A percentile compares a stretch with the other conserved stretches of the same genome.
Conservation (phyloP, 2,329 filamentous ascomycete genomes). For the Neodidymelliopsis sp. region DNA sequence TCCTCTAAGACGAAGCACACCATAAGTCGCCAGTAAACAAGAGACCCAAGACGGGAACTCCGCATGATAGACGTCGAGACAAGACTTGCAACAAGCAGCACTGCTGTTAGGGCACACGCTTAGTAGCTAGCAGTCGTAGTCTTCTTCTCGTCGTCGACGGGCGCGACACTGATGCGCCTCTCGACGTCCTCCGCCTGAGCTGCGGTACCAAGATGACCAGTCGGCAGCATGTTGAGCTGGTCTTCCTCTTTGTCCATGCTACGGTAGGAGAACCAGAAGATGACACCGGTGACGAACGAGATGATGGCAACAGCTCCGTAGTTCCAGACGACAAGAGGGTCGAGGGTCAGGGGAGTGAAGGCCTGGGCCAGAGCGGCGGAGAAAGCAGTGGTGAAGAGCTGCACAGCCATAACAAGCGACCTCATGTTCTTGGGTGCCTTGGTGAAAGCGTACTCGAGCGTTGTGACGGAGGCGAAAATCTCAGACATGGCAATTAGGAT, state of each 20-base stretch:
- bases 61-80: too few species aligned
- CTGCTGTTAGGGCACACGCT: neutral
- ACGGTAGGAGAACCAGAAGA: conserved; percentile 45
- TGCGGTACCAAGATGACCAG: conserved; percentile 43
- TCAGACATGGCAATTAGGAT: conserved; percentile 65
- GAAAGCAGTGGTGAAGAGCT: conserved; percentile 48
- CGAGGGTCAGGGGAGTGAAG: conserved; percentile 36
- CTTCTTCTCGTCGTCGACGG: conserved; percentile 11
- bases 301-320: conserved; percentile 49
- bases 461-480: conserved; percentile 71
- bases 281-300: conserved; percentile 41
- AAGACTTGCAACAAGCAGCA: neutral
- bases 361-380: conserved; percentile 42
- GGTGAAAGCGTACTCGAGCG: conserved; percentile 76
- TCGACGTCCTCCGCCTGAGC: conserved; percentile 42
- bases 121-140: conserved; percentile 1
- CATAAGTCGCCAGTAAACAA: neutral
- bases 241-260: conserved; percentile 47
- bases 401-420: conserved; percentile 47
- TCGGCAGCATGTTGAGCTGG: conserved; percentile 49
- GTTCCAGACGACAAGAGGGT: conserved; percentile 44
- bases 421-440: conserved; percentile 74
- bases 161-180: conserved; percentile 28
- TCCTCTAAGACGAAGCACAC: neutral
- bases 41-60: conserved; percentile 1